Evolutionary conservation across 306 rosid species (phyloP).

Genomic region (Prunus campanulata): DNA sequence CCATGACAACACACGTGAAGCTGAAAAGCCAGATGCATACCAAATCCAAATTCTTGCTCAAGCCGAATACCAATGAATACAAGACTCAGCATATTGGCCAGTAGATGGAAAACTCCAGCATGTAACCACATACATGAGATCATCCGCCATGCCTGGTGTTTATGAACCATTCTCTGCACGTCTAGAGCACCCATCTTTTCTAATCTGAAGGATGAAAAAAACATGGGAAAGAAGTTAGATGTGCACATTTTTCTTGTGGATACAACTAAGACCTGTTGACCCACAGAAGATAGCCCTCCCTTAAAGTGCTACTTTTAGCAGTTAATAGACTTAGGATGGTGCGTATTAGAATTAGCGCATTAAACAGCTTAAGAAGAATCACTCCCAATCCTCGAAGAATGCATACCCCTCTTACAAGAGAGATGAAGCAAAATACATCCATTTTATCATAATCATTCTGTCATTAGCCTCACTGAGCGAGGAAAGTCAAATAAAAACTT

Average conservation of each 20-base stretch:
- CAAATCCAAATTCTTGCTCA: slow-evolving; percentile 92
- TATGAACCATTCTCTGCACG: slow-evolving; percentile 48
- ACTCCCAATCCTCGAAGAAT: background rate
- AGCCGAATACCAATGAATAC: slow-evolving; percentile 74
- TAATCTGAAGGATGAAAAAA: slow-evolving; percentile 40
- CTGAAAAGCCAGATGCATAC: slow-evolving; percentile 47
- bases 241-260: background rate
- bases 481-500: background rate
- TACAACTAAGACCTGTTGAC: slow-evolving; percentile 9
- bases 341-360: background rate
- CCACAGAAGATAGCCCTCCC: background rate
- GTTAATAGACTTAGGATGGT: background rate
- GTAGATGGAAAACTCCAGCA: slow-evolving; percentile 76
- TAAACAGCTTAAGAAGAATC: background rate
- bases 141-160: slow-evolving; percentile 72
- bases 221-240: slow-evolving; percentile 12
- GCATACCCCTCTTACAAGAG: background rate
- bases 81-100: slow-evolving; percentile 86
- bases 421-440: background rate
- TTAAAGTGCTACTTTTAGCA: background rate
- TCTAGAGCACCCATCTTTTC: slow-evolving; percentile 76
- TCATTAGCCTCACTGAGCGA: background rate
- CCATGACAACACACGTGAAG: slow-evolving; percentile 21
- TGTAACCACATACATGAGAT: slow-evolving; percentile 79
- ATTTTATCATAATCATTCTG: background rate